Percentiles rank a stretch among this genome's conserved stretches.
phyloP scores from a whole-genome alignment of 73 alveolate genomes.

The Tetrahymena thermophila region DNA sequence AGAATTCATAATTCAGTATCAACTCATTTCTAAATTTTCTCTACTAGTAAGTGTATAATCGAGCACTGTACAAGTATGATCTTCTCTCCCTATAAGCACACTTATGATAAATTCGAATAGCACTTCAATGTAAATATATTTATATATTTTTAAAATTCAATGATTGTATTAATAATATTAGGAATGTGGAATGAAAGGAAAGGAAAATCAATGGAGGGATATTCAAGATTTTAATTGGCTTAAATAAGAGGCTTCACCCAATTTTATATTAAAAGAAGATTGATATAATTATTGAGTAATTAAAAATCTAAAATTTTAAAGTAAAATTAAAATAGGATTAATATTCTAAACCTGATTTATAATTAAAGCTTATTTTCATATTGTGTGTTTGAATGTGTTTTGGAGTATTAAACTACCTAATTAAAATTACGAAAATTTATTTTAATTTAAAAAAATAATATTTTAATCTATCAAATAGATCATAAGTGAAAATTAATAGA shows the following conservation, averaged over 20 bases:
- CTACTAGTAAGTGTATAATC: constrained; percentile 82
- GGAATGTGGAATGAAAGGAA: not conserved
- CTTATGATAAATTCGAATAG: constrained; percentile 34
- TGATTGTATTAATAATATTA: not conserved
- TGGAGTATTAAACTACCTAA: too few relatives aligned
- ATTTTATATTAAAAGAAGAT: not conserved
- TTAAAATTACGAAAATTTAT: too few relatives aligned
- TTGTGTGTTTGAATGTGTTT: too few relatives aligned
- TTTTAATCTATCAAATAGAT: too few relatives aligned
- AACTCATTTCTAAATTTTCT: constrained; percentile 65
- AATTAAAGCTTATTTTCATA: not conserved
- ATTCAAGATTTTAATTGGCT: constrained; percentile 43
- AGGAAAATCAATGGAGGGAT: constrained; percentile 5
- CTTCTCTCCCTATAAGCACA: constrained; percentile 58
- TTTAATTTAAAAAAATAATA: too few relatives aligned
- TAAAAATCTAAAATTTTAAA: too few relatives aligned
- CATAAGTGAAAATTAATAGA: too few relatives aligned
- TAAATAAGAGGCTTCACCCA: constrained; percentile 37
- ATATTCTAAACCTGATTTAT: too few relatives aligned
- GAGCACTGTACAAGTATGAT: constrained; percentile 74
- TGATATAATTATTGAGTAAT: not conserved
- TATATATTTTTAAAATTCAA: not conserved
- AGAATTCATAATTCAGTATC: constrained; percentile 82
- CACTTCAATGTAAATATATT: constrained; percentile 50
- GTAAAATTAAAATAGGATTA: too few relatives aligned